These are phyloP conservation scores for Ophiocordyceps camponoti-floridani DNA, from an alignment of 2,329 filamentous ascomycete genomes.

Conservation along the genomic window DNA sequence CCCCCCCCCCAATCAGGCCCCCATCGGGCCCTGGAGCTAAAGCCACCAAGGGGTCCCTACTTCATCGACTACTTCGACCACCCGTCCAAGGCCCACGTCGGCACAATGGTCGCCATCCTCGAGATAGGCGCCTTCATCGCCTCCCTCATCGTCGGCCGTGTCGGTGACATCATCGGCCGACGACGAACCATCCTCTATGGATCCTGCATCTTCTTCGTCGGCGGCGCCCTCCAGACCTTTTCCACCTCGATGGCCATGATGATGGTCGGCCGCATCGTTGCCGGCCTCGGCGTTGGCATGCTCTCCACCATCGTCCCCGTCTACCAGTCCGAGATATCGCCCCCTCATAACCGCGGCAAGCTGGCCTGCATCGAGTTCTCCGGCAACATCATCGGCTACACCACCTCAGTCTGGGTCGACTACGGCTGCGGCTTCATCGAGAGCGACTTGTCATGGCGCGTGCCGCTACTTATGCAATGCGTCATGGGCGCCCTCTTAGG, in stretches of 20 bases:
- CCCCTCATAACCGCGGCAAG: conserved; percentile 88
- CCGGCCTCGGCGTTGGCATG: conserved; percentile 73
- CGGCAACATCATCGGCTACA: conserved; percentile 90
- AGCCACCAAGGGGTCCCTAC: conserved; percentile 47
- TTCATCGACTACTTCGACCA: conserved; percentile 90
- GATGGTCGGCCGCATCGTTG: conserved; percentile 66
- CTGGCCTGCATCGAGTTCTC: conserved; percentile 96
- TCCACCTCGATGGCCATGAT: conserved; percentile 79
- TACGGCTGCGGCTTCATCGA: conserved; percentile 90
- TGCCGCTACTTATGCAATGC: conserved; percentile 84
- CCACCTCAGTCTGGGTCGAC: conserved; percentile 95
- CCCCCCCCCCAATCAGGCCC: neutral
- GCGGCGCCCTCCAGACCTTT: conserved; percentile 70
- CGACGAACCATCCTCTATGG: conserved; percentile 85
- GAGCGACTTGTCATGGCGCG: conserved; percentile 71
- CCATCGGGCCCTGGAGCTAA: neutral
- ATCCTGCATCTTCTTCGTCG: conserved; percentile 70
- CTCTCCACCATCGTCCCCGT: conserved; percentile 85
- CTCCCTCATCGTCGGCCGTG: conserved; percentile 67
- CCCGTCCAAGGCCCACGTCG: conserved; percentile 71
- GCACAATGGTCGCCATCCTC: conserved; percentile 94
- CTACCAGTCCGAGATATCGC: conserved; percentile 90
- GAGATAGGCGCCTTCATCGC: conserved; percentile 87
- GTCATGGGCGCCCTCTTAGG: conserved; percentile 80
- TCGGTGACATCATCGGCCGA: conserved; percentile 84